Base-by-base conservation (phyloP, 352 stramenopile genomes). In the Phytophthora quininea region DNA sequence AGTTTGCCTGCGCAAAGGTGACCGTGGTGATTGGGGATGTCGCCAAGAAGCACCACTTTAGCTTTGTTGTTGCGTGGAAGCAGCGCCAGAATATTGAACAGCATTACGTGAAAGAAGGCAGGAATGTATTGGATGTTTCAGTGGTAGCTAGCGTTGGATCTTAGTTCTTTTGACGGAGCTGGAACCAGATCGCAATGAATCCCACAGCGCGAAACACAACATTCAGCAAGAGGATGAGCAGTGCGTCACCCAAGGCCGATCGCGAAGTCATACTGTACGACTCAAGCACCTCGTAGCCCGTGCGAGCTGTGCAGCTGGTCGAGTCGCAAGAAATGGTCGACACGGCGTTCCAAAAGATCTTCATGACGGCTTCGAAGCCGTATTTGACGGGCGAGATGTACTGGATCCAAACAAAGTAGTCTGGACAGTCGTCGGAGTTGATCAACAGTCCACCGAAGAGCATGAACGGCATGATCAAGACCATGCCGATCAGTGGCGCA, bases 361-460 rank as follows among this genome's bases (percentile, higher is more conserved):
- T 82, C 71, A 84, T 87, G 14, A 83, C 19, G 2, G 69, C 80
- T 30, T 80, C 73, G 40, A 76, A 87, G 37, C 76, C 71, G 55
- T 79, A 85, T 43, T 80, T 81, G 40, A 86, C 65, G 1, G 76
- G 78, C 11, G 77, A 89, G 1, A 86, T 30, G 52, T 80, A 81
- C 38, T 76, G 45, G 32, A 86, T 58, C 80, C 80, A 88, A 1
- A 71, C 38, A 33, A 88, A 79, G 51, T 78, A 85, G n/a, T 63
- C 64, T 6, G 76, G 79, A 1, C 54, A 71, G 56, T 80, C 70
- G 32, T 76, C 54, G 3, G 65, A 54, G 53, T 88, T 85, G 42
- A 88, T 54, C 33, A 88, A 58, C 4, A 88, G 47, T 0, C 80
- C 80, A 10, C 80, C 73, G 42, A 82, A 85, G 19, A 86, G 57